These are phyloP conservation scores for Aspergillus sp. DNA, from an alignment of 2,329 filamentous ascomycete species.

Conservation along the genomic window DNA sequence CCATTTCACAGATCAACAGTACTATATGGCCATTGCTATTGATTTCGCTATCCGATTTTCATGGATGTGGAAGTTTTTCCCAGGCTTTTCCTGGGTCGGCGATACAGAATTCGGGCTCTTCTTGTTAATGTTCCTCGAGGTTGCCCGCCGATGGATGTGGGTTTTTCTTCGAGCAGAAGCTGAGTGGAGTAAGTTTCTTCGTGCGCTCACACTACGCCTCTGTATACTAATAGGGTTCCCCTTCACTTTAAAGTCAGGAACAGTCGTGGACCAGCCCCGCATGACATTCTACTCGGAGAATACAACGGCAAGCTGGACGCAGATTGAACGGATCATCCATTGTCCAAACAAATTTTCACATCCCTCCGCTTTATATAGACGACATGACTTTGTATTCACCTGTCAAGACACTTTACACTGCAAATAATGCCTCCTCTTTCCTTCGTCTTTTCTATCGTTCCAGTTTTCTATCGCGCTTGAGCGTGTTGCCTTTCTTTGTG, in stretches of 20 bases:
- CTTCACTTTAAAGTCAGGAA: conserved; percentile 49
- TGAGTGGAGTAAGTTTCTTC: conserved; percentile 69
- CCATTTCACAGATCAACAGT: conserved; percentile 71
- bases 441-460: conserved; percentile 1
- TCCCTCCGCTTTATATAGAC: conserved; percentile 14
- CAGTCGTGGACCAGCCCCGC: conserved; percentile 55
- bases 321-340: conserved; percentile 42
- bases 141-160: conserved; percentile 90
- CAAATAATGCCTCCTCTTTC: conserved; percentile 2
- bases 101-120: conserved; percentile 90
- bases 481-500: conserved; percentile 1
- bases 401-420: conserved; percentile 18
- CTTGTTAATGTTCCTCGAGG: conserved; percentile 80
- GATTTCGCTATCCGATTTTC: conserved; percentile 84
- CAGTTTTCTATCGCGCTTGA: background rate
- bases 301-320: conserved; percentile 67
- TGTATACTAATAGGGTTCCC: conserved; percentile 16
- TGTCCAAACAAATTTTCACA: background rate
- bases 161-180: conserved; percentile 94
- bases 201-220: background rate
- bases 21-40: conserved; percentile 76
- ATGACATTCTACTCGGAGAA: conserved; percentile 75
- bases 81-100: conserved; percentile 77
- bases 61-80: conserved; percentile 85
- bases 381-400: conserved; percentile 18